phyloP scores from a whole-genome alignment of 805 yeast genomes.

The Kuraishia piskuri region DNA sequence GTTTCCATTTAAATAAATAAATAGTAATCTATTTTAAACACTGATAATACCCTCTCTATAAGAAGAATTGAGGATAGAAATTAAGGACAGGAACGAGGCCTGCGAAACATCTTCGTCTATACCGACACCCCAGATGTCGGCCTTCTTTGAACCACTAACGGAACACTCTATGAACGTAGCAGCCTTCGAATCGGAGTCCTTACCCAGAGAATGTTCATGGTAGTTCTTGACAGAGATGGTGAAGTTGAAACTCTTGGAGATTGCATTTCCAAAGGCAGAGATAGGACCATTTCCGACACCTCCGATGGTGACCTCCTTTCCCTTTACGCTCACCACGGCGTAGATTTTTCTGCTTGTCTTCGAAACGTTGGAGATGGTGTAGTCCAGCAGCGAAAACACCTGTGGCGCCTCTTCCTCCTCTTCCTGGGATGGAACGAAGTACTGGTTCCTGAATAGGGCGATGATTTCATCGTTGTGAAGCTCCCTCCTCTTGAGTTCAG shows the following conservation, averaged over 20 bases:
- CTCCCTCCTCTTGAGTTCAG: slow-evolving; percentile 64
- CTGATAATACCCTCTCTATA: slow-evolving; percentile 5
- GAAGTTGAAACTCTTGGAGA: slow-evolving; percentile 41
- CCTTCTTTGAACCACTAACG: slow-evolving; percentile 31
- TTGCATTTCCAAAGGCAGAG: slow-evolving; percentile 62
- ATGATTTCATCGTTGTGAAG: slow-evolving; percentile 59
- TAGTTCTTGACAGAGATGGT: slow-evolving; percentile 57
- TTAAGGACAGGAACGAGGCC: slow-evolving; percentile 41
- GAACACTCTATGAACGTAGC: slow-evolving; percentile 64
- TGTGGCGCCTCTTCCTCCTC: slow-evolving; percentile 26
- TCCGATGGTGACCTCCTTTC: slow-evolving; percentile 23
- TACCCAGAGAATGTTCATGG: slow-evolving; percentile 66
- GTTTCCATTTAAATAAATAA: too few species aligned
- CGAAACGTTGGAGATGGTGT: slow-evolving; percentile 10
- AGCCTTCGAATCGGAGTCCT: slow-evolving; percentile 64
- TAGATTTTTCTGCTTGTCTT: slow-evolving; percentile 33
- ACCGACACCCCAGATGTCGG: slow-evolving; percentile 49
- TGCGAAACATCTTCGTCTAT: slow-evolving; percentile 48
- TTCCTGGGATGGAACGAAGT: slow-evolving; percentile 32
- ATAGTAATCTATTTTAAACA: slow-evolving; percentile 2
- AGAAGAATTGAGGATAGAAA: slow-evolving; percentile 33
- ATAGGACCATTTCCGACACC: slow-evolving; percentile 78
- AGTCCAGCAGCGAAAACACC: not conserved
- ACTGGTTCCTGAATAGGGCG: slow-evolving; percentile 43
- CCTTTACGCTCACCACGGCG: slow-evolving; percentile 31